Evolutionary conservation across 768 basidiomycete genomes (phyloP), one percentile per base, ranked within the genome.

Genomic region (Coprinopsis cinerea): DNA sequence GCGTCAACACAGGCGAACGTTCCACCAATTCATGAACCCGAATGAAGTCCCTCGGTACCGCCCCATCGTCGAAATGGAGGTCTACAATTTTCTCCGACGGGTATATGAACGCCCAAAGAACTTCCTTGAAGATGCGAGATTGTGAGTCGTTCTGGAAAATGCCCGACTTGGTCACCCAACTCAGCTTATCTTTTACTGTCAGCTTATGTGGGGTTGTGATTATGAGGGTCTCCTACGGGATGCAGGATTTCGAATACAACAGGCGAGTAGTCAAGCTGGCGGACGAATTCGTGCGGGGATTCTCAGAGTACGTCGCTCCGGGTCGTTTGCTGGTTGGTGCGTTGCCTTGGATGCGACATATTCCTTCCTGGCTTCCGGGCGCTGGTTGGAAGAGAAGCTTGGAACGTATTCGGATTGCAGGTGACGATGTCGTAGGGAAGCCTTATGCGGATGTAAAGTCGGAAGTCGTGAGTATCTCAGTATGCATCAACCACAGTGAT

Each of bases 151-250:
- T n/a, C n/a, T n/a, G n/a, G n/a, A n/a, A n/a, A n/a, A 32, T 32
- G 30, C 30, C 30, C 30, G 15, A 32, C 30, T 7, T 32, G n/a
- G n/a, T n/a, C n/a, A n/a, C n/a, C n/a, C n/a, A n/a, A n/a, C n/a
- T n/a, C n/a, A n/a, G n/a, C 30, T 32, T 7, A 32, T 7, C 30
- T 7, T 9, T 39, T 39, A 14, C 18, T 6, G 9, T 22, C n/a
- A 20, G 72, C 70, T 35, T 56, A 69, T 74, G 68, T 7, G 68
- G 70, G 30, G 61, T 65, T 1, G 74, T 72, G 44, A 75, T 76
- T 26, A 54, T 67, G 2, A 52, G 54, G 4, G 54, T 63, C n/a
- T 57, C 57, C 1, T 69, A 69, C 44, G 68, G 68, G 4, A 51
- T 65, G 13, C 28, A 62, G 14, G 48, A 64, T 4, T 42, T 53